Base-by-base conservation (phyloP, 805 yeast genomes). In the Wickerhamomyces xylosicus region DNA sequence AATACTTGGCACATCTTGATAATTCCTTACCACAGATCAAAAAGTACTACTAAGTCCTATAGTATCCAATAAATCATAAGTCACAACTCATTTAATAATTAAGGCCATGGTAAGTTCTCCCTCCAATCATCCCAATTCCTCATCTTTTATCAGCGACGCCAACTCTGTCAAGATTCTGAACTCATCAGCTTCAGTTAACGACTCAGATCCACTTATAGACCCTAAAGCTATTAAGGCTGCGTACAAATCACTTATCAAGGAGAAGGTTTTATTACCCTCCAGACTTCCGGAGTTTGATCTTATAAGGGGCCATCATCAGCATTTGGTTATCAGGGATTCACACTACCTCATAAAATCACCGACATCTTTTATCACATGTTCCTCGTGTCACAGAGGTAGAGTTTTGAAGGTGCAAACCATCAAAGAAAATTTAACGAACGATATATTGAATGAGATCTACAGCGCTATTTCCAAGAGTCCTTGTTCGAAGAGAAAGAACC, bases 311-410 rank as follows among this genome's bases (percentile, higher is more conserved):
- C 56, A 52, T 25, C 57, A 53, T 29, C 39, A 50, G 6, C 57
- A 53, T 42, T 35, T 53, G 7, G 57, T 53, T n/a, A 53, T 53
- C 29, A 42, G 57, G 40, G 57, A 53, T 35, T 52, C 56, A 0
- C 54, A 53, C 22, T 53, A 53, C 29, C 40, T 53, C 13, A 47
- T 46, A 18, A 52, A 48, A 33, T 37, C 47, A 11, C 56, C 56
- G 5, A 49, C 56, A 3, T 48, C 51, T 1, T 53, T 53, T 43
- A 52, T 53, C 22, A 52, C 57, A 0, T 53, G 57, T 36, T 43
- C 57, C 3, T 45, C 51, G 1, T 53, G 57, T 18, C 57, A 53
- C 33, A 33, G 57, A 25, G 57, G 57, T 5, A 47, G 56, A 19
- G 56, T 53, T 14, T 37, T 53, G 22, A 53, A 49, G 40, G 42